Percentiles rank a stretch among this genome's conserved stretches.
phyloP scores from a whole-genome alignment of 352 stramenopile genomes.

The Globisporangium middletonii region DNA sequence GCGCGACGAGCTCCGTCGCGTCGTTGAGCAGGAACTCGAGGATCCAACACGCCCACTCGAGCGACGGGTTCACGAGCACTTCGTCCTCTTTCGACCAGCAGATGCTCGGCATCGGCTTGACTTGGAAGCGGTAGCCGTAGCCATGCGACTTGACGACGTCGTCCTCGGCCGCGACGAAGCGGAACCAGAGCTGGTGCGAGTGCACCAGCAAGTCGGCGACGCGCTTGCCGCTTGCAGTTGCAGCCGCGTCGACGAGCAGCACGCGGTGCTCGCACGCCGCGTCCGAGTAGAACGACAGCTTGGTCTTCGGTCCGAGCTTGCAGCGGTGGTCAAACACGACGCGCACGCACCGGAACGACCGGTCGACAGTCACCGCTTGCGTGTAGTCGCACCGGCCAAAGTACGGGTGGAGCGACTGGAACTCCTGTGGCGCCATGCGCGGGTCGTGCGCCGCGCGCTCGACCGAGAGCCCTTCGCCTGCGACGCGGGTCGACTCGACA shows the following conservation, averaged over 20 bases:
- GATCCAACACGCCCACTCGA: constrained; percentile 86
- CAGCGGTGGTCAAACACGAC: constrained; percentile 81
- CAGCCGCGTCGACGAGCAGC: constrained; percentile 37
- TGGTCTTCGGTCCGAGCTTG: constrained; percentile 59
- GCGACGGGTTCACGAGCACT: constrained; percentile 62
- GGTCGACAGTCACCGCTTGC: constrained; percentile 44
- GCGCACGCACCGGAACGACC: constrained; percentile 51
- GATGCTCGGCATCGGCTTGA: constrained; percentile 73
- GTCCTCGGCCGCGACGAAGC: constrained; percentile 65
- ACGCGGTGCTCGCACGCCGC: constrained; percentile 57
- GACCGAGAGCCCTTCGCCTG: constrained; percentile 31
- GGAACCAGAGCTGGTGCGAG: constrained; percentile 80
- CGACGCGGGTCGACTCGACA: constrained; percentile 71
- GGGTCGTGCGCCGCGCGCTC: constrained; percentile 4
- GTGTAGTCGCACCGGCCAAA: constrained; percentile 79
- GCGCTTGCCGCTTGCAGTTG: constrained; percentile 27
- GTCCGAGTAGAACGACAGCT: constrained; percentile 69
- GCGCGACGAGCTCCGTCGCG: constrained; percentile 49
- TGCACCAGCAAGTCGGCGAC: constrained; percentile 68
- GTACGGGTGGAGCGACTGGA: constrained; percentile 83
- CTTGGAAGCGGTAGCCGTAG: constrained; percentile 82
- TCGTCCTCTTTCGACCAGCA: constrained; percentile 76
- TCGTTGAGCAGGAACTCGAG: constrained; percentile 78
- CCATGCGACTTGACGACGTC: constrained; percentile 48
- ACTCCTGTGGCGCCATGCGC: constrained; percentile 32